Evolutionary conservation across 148 eudicot genomes (phyloP).

Genomic region (Selenicereus undatus): DNA sequence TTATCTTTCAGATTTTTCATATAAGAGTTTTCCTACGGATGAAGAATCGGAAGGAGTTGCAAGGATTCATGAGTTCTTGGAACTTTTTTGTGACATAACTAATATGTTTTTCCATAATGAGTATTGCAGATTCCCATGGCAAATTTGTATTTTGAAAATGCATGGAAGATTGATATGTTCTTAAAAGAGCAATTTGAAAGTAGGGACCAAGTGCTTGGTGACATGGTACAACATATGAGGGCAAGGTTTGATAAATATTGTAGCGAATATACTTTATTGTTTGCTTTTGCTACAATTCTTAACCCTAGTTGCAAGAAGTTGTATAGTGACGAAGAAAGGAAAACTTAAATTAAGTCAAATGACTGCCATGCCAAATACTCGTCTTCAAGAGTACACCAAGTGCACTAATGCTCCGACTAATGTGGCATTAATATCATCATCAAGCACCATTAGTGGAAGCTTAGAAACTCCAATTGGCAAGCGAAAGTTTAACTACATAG

Average conservation of each 20-base stretch:
- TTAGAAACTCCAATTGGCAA: background rate
- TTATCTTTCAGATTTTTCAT: background rate
- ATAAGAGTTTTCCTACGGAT: background rate
- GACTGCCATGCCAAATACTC: background rate
- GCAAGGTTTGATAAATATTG: background rate
- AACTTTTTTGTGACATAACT: conserved; percentile 5
- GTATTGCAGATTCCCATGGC: conserved; percentile 18
- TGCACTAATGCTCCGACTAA: background rate
- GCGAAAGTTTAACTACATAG: background rate
- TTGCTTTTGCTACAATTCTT: conserved; percentile 3
- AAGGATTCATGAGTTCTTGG: no score
- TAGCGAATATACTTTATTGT: no score
- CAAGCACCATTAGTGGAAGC: background rate
- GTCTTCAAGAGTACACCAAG: background rate
- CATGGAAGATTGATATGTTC: conserved; percentile 5
- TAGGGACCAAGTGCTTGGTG: background rate
- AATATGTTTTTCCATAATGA: conserved; percentile 14
- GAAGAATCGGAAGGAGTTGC: conserved; percentile 14
- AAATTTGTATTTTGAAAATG: conserved; percentile 19
- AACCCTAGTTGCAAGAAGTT: conserved; percentile 16
- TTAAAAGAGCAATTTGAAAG: background rate
- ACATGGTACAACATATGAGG: background rate
- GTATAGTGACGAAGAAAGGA: background rate
- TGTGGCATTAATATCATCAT: background rate
- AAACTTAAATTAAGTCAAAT: background rate